Percentiles rank a stretch among this genome's conserved stretches.
Conservation (phyloP, 1,284 basidiomycete genomes). For the Ceratorhiza oryzae-sativae region DNA sequence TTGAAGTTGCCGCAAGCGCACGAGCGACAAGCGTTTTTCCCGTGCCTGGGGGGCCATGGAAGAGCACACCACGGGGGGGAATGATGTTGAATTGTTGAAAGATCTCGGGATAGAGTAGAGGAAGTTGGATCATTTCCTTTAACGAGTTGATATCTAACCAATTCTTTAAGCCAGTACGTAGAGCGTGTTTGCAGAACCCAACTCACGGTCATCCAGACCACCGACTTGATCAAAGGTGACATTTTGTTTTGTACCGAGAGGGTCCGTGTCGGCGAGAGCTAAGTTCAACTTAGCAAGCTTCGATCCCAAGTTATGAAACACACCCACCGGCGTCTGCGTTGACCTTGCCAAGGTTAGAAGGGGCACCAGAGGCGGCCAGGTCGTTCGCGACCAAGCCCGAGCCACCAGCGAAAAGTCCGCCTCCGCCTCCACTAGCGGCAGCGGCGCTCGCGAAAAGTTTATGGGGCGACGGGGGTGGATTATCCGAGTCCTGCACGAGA, state of each 20-base stretch:
- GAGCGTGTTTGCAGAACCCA: slow-evolving; percentile 9
- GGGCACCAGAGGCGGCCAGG: slow-evolving; percentile 70
- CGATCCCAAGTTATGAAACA: neutral
- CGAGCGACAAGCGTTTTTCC: slow-evolving; percentile 94
- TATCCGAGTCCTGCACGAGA: slow-evolving; percentile 68
- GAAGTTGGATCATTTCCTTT: slow-evolving; percentile 98
- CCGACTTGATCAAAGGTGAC: slow-evolving; percentile 98
- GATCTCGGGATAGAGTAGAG: slow-evolving; percentile 95
- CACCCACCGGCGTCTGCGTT: slow-evolving; percentile 66
- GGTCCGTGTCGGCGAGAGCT: slow-evolving; percentile 95
- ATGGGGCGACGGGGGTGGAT: slow-evolving; percentile 66
- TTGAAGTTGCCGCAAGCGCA: slow-evolving; percentile 93
- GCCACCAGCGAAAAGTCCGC: slow-evolving; percentile 63
- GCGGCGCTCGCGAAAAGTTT: slow-evolving; percentile 63
- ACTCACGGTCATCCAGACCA: slow-evolving; percentile 89
- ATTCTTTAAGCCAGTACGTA: neutral
- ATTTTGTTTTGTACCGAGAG: slow-evolving; percentile 91
- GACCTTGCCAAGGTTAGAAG: slow-evolving; percentile 83
- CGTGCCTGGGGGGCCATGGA: slow-evolving; percentile 95
- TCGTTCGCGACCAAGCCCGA: slow-evolving; percentile 66
- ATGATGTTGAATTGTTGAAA: slow-evolving; percentile 96
- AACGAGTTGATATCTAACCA: slow-evolving; percentile 88
- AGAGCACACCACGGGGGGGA: slow-evolving; percentile 95
- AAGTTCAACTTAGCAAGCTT: slow-evolving; percentile 44
- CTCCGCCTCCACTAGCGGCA: slow-evolving; percentile 47